Conservation (phyloP, 2,329 filamentous ascomycete species). For the Botrytis deweyae region DNA sequence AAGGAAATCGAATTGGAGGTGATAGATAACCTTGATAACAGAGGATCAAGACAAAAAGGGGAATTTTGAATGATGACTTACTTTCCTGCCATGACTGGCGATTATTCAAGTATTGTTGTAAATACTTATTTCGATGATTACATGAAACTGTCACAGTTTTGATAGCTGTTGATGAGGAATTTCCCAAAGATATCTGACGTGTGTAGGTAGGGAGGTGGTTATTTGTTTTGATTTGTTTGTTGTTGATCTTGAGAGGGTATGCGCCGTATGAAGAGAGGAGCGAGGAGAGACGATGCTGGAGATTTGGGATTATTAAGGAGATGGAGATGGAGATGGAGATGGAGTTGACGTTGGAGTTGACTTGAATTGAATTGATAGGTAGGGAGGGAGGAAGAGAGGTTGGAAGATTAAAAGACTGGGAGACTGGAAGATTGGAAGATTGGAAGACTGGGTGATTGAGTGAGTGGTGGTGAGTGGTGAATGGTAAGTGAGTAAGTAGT, state of each 20-base stretch:
- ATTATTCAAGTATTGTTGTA: conserved; percentile 5
- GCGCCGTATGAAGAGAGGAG: background rate
- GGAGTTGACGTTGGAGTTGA: background rate
- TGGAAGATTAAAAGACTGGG: no score
- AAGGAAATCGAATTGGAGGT: background rate
- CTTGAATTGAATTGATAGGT: background rate
- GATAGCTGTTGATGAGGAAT: background rate
- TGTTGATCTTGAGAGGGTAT: background rate
- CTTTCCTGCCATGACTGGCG: conserved; percentile 20
- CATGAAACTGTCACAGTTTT: background rate
- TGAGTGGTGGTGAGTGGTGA: background rate
- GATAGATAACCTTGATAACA: background rate
- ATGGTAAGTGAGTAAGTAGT: no score
- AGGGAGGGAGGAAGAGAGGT: background rate
- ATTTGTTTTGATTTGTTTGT: background rate
- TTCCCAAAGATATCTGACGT: background rate
- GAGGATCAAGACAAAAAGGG: conserved; percentile 14
- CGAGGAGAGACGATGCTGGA: background rate
- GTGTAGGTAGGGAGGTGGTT: background rate
- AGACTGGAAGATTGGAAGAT: background rate
- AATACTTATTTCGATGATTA: background rate
- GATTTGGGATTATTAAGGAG: background rate
- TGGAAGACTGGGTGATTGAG: no score
- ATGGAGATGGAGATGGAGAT: background rate
- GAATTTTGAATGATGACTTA: background rate